Base-by-base conservation (phyloP, 345 rosid species). In the Syzygium grande region DNA sequence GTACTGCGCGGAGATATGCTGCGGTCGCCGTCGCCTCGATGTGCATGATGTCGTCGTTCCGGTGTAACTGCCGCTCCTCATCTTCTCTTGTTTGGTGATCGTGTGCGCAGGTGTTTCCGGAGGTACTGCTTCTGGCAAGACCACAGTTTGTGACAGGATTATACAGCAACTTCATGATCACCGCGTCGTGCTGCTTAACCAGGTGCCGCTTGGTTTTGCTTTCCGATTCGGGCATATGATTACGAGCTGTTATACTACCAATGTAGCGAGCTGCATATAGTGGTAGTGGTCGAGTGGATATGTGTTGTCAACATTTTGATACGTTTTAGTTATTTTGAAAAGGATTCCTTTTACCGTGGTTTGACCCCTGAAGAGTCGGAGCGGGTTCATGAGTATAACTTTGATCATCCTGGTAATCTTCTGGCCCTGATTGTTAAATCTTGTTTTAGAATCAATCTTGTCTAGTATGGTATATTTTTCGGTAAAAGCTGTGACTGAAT, bases 91-190 rank as follows among this genome's bases (percentile, higher is more conserved):
- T 2, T 54, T 38, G 23, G 38, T 25, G 55, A 21, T 27, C 43
- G 6, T 55, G 84, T 53, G 49, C 87, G 84, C 90, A 98, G 99
- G 99, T 88, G 99, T 98, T 49, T 96, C 98, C 15, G 99, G 99
- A 84, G 99, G 99, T 89, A 98, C 99, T 11, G 99, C 99, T 91
- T 98, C 99, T 0, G 99, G 99, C 58, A 98, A 98, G 92, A 98
- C 99, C 19, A 98, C 99, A 1, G 99, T 98, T 30, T 98, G 99
- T 89, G 99, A 98, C 89, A 97, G 97, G 99, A 98, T 98, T 80
- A 98, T 98, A 89, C 99, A 98, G 87, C 97, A 96, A 89, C 99
- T 98, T 89, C 99, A 96, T 86, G 99, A 98, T 93, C 99, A 98
- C 90, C 98, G 99, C 7, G 95, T 97, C 80, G 99, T 98, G 87